Conservation (phyloP, 768 basidiomycete species). For the Termitomyces sp. region DNA sequence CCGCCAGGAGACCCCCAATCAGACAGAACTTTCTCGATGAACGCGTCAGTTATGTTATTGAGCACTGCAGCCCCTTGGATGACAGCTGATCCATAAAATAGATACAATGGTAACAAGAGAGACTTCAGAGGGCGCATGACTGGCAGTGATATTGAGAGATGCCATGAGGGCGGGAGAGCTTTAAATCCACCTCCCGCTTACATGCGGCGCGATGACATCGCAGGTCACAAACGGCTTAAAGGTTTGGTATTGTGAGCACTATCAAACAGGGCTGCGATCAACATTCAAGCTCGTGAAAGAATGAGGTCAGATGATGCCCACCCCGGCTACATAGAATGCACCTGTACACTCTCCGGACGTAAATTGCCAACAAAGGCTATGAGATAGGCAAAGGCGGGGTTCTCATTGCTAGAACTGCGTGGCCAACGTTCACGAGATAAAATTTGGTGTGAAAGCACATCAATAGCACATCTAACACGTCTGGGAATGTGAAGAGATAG, state of each 20-base stretch:
- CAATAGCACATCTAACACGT: too few species aligned
- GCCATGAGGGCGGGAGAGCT: background rate
- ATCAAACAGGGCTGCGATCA: background rate
- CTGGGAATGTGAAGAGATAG: too few species aligned
- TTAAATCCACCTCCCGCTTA: background rate
- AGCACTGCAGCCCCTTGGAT: constrained; percentile 10
- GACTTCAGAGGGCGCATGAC: background rate
- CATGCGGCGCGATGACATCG: background rate
- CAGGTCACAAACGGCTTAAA: background rate
- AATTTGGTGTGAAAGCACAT: too few species aligned
- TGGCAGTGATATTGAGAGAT: background rate
- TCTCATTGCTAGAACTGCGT: background rate
- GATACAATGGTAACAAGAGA: background rate
- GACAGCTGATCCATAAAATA: background rate
- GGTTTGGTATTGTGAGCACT: background rate
- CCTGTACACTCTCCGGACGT: background rate
- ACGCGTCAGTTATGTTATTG: constrained; percentile 16
- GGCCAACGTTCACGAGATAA: too few species aligned
- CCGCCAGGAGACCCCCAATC: constrained; percentile 26
- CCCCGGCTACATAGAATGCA: background rate
- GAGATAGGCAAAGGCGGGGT: background rate
- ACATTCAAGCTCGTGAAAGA: background rate
- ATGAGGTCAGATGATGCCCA: background rate
- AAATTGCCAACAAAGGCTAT: background rate
- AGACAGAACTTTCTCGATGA: constrained; percentile 17